Evolutionary conservation across 2,329 filamentous ascomycete species (phyloP), one percentile per base, ranked within the genome.

Genomic region (Cryphonectria parasitica): DNA sequence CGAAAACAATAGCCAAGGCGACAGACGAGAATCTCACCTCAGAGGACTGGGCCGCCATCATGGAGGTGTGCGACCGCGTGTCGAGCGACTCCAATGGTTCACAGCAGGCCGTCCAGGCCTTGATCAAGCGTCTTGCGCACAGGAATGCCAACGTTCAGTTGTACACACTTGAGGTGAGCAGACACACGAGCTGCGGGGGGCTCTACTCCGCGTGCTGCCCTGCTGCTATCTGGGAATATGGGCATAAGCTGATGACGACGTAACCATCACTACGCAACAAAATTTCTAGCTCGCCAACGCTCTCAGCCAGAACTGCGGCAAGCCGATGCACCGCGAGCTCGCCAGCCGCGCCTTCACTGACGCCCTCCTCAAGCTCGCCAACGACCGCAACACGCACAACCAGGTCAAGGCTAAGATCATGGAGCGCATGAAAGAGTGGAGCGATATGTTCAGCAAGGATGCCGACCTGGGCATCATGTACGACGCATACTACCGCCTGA

Each of bases 21-120:
- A 99, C 96, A 69, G 96, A 99, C 82, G 96, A 99, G 87, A 99
- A 98, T 82, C 88, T 98, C 77, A 98, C 95, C 31, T 92, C 91
- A 41, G 89, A 97, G 79, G 89, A 91, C 79, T 91, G 89, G 89
- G 86, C 84, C 64, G 87, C 87, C 77, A 90, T 90, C 77, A 87
- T 90, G 79, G 87, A 89, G 78, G 86, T 90, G 66, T 89, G 87
- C 82, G 88, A 89, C 79, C 88, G 88, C 74, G 87, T 89, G 58
- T 78, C 82, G 28, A 80, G 80, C 75, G 87, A 89, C 73, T 75
- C 79, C 68, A 88, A 87, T 75, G 88, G 87, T 36, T 87, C 92
- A 75, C 95, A 95, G 84, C 92, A 97, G 83, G 94, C 91, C 19
- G 92, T 97, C 68, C 92, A 94, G 77, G 92, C 93, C 78, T 88